Evolutionary conservation across 495 filamentous ascomycete species (phyloP).

Genomic region (Daldinia decipiens): DNA sequence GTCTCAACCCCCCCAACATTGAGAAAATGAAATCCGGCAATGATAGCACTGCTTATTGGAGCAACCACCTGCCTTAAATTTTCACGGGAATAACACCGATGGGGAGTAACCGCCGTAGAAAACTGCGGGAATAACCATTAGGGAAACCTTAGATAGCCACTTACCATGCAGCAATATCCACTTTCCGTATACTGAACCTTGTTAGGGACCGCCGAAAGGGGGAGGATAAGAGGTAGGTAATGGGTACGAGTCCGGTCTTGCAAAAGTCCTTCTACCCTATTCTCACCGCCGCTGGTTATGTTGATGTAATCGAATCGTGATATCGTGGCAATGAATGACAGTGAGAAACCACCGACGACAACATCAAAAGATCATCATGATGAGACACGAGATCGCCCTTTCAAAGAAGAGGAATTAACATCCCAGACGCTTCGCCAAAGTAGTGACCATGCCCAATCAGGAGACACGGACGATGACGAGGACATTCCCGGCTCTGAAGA

Average conservation of each 20-base stretch:
- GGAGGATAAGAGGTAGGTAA: slow-evolving; percentile 9
- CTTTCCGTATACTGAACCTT: slow-evolving; percentile 28
- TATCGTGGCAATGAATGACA: slow-evolving; percentile 29
- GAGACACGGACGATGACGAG: slow-evolving; percentile 24
- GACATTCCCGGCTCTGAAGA: slow-evolving; percentile 11
- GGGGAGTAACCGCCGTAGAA: slow-evolving; percentile 4
- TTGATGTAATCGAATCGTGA: slow-evolving; percentile 3
- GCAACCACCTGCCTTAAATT: neutral
- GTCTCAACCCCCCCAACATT: slow-evolving; percentile 19
- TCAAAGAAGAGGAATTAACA: slow-evolving; percentile 29
- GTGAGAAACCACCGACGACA: slow-evolving; percentile 16
- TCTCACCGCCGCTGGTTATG: neutral
- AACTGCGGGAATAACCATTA: slow-evolving; percentile 25
- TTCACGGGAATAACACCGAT: slow-evolving; percentile 23
- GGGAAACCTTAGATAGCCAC: slow-evolving; percentile 1
- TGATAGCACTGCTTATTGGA: neutral
- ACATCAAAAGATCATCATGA: slow-evolving; percentile 14
- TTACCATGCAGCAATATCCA: slow-evolving; percentile 22
- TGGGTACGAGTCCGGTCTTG: neutral
- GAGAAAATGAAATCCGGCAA: slow-evolving; percentile 10
- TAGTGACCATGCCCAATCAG: slow-evolving; percentile 1
- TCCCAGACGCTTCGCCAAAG: slow-evolving; percentile 11
- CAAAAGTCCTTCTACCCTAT: neutral
- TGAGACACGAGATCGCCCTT: slow-evolving; percentile 7
- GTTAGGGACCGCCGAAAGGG: neutral